These are phyloP conservation scores for Colletotrichum tabaci DNA, from an alignment of 2,329 filamentous ascomycete genomes.

Conservation along the genomic window DNA sequence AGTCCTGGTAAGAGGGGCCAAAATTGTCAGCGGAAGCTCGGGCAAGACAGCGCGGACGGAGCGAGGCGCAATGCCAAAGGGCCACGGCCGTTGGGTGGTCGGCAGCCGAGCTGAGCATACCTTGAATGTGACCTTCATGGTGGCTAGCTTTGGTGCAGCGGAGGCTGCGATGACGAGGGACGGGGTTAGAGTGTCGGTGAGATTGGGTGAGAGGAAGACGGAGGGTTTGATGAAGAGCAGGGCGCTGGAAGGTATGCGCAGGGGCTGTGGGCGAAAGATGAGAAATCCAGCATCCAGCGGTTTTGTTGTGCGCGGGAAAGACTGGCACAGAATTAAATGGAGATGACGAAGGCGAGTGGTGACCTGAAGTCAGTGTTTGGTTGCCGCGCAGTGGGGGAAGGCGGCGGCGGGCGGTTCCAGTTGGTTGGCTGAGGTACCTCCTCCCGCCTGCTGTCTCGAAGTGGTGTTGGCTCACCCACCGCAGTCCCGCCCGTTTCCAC, in stretches of 20 bases:
- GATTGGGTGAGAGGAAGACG: conserved; percentile 1
- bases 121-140: conserved; percentile 80
- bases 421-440: conserved; percentile 40
- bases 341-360: conserved; percentile 43
- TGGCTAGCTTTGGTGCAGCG: conserved; percentile 58
- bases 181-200: neutral
- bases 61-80: neutral
- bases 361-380: conserved; percentile 43
- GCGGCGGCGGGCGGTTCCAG: conserved; percentile 23
- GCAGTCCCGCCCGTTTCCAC: conserved; percentile 17
- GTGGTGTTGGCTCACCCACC: conserved; percentile 9
- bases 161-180: conserved; percentile 43
- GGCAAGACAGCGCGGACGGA: neutral
- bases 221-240: conserved; percentile 3
- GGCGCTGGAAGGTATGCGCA: conserved; percentile 29
- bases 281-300: conserved; percentile 33
- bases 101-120: conserved; percentile 56
- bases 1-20: conserved; percentile 73
- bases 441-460: conserved; percentile 8
- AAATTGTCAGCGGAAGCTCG: conserved; percentile 35
- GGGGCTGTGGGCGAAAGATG: conserved; percentile 32
- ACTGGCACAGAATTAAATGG: conserved; percentile 40
- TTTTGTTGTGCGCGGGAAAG: conserved; percentile 40
- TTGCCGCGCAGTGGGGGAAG: conserved; percentile 37
- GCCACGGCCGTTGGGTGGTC: neutral